These are phyloP conservation scores for Neocallimastix lanati DNA, from an alignment of 192 early-diverging fungal species.

Conservation along the genomic window DNA sequence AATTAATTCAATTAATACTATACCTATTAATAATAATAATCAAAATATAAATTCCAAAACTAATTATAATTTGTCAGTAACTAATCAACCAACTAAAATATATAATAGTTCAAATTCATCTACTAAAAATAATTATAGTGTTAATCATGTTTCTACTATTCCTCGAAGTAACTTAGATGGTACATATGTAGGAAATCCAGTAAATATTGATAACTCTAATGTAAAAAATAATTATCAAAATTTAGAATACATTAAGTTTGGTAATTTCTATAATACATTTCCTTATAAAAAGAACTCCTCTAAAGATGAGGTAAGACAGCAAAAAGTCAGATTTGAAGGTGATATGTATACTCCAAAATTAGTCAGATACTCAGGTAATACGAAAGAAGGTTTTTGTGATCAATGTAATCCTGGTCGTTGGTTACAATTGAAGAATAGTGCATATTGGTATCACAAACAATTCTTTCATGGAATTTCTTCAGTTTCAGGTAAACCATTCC, in stretches of 20 bases:
- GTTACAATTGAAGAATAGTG: slow-evolving; percentile 79
- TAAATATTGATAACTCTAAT: no score
- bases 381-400: slow-evolving; percentile 71
- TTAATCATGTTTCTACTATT: not conserved
- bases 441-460: slow-evolving; percentile 82
- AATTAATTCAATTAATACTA: no score
- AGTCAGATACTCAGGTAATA: slow-evolving; percentile 56
- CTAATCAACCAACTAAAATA: not conserved
- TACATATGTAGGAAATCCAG: no score
- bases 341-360: slow-evolving; percentile 69
- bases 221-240: no score
- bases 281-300: not conserved
- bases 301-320: slow-evolving; percentile 6
- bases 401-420: slow-evolving; percentile 63
- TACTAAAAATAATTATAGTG: not conserved
- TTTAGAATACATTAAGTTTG: no score
- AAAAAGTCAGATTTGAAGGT: slow-evolving; percentile 46
- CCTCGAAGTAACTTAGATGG: not conserved
- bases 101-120: not conserved
- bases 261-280: not conserved
- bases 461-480: slow-evolving; percentile 74
- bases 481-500: slow-evolving; percentile 56
- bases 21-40: no score
- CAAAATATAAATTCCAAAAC: no score
- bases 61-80: not conserved